A percentile compares a stretch with the other conserved stretches of the same genome.
Evolutionary conservation across 2,329 filamentous ascomycete genomes (phyloP).

Genomic region (Nakataea oryzae): DNA sequence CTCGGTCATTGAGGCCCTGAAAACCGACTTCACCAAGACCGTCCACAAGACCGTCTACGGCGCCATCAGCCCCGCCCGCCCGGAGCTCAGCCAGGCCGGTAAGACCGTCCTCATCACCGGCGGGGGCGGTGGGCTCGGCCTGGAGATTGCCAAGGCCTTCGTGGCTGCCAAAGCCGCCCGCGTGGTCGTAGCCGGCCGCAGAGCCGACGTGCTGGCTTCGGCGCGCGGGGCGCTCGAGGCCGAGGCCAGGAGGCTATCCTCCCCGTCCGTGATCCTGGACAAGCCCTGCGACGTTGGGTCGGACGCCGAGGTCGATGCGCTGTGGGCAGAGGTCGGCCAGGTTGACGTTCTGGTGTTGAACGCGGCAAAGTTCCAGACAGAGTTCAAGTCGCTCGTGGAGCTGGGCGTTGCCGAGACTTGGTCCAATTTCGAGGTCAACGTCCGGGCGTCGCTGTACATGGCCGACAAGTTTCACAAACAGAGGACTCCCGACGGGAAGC

Average conservation of each 20-base stretch:
- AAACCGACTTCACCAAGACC: constrained; percentile 3
- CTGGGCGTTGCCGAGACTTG: constrained; percentile 8
- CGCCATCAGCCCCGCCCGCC: constrained; percentile 8
- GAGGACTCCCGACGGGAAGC: not conserved
- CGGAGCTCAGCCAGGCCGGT: constrained; percentile 8
- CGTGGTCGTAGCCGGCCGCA: constrained; percentile 8
- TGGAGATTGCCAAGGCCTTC: constrained; percentile 7
- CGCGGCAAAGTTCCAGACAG: constrained; percentile 1
- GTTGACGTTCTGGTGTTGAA: constrained; percentile 10
- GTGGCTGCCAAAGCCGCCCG: constrained; percentile 2
- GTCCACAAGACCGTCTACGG: not conserved
- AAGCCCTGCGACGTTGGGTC: constrained; percentile 1
- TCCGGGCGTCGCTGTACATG: constrained; percentile 9
- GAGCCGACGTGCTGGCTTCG: constrained; percentile 1
- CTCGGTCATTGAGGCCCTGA: not conserved
- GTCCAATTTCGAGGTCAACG: constrained; percentile 10
- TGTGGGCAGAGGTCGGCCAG: too few species aligned
- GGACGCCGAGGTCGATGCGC: not conserved
- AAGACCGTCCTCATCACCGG: constrained; percentile 17
- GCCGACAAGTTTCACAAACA: constrained; percentile 10
- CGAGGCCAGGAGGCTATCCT: not conserved
- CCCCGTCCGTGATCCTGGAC: not conserved
- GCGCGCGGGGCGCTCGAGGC: constrained; percentile 2
- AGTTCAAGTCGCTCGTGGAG: constrained; percentile 4
- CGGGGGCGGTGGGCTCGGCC: constrained; percentile 7